These are phyloP conservation scores for Phytophthora chlamydospora DNA, from an alignment of 352 stramenopile genomes.

Conservation along the genomic window DNA sequence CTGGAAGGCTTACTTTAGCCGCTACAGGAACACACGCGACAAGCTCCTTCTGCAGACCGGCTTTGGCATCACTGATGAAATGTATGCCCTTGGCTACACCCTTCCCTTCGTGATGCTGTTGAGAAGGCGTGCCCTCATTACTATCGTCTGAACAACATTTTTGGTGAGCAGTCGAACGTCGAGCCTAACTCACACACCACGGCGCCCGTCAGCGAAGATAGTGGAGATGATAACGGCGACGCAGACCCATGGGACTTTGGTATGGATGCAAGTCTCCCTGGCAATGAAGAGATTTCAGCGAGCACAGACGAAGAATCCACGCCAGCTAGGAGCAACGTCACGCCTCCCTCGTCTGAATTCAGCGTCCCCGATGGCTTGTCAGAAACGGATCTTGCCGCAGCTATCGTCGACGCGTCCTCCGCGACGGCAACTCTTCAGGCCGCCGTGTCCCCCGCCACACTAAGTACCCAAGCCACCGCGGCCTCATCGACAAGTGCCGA, in stretches of 20 bases:
- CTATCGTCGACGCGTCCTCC: too few relatives aligned
- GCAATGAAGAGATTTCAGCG: background rate
- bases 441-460: too few relatives aligned
- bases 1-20: conserved; percentile 6
- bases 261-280: background rate
- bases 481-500: too few relatives aligned
- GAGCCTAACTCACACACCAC: conserved; percentile 1
- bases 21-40: conserved; percentile 1
- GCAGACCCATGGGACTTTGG: background rate
- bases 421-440: too few relatives aligned
- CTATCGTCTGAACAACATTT: background rate
- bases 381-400: too few relatives aligned
- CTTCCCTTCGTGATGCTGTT: background rate
- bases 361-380: too few relatives aligned
- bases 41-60: conserved; percentile 6
- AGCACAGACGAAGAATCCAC: background rate
- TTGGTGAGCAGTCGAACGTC: conserved; percentile 7
- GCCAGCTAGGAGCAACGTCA: too few relatives aligned
- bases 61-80: conserved; percentile 3
- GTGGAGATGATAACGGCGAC: too few relatives aligned
- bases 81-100: background rate
- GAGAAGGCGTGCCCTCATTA: background rate
- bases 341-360: too few relatives aligned
- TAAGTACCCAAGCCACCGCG: too few relatives aligned
- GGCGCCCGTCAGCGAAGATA: background rate